Conservation (phyloP, 495 filamentous ascomycete species). For the Penicillium argentinense region DNA sequence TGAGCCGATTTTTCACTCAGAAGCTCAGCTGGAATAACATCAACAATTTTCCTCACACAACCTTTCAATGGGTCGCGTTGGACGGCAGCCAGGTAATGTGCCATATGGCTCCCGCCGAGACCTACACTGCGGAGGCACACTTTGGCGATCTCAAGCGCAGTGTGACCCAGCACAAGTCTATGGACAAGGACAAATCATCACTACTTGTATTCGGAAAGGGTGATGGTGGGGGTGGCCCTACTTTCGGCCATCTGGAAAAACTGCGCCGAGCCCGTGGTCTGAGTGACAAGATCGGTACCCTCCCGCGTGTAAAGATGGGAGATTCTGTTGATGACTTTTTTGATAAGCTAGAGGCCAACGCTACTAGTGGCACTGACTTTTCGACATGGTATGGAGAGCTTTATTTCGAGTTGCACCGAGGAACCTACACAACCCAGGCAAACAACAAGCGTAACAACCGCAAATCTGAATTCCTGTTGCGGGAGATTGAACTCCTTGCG, state of each 20-base stretch:
- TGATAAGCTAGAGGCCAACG: constrained; percentile 71
- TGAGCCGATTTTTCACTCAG: constrained; percentile 95
- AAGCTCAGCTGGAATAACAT: constrained; percentile 98
- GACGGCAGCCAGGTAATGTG: constrained; percentile 96
- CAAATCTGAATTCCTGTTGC: constrained; percentile 76
- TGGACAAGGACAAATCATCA: constrained; percentile 86
- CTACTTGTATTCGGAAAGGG: constrained; percentile 94
- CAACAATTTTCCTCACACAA: constrained; percentile 97
- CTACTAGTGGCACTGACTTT: constrained; percentile 69
- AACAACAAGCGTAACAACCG: constrained; percentile 97
- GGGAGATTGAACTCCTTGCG: constrained; percentile 85
- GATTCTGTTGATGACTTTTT: constrained; percentile 97
- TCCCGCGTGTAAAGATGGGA: constrained; percentile 88
- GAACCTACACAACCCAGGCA: constrained; percentile 94
- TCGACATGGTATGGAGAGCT: constrained; percentile 98
- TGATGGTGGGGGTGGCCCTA: constrained; percentile 93
- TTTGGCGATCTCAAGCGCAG: constrained; percentile 95
- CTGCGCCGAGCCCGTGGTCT: constrained; percentile 91
- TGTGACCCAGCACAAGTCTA: constrained; percentile 88
- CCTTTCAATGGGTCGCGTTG: constrained; percentile 95
- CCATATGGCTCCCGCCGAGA: constrained; percentile 93
- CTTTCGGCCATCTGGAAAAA: constrained; percentile 92
- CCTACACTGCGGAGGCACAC: constrained; percentile 90
- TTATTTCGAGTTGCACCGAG: constrained; percentile 95
- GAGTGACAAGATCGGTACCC: constrained; percentile 77